Base-by-base conservation (phyloP, 768 basidiomycete genomes). In the Strobilomyces echinocephalus region DNA sequence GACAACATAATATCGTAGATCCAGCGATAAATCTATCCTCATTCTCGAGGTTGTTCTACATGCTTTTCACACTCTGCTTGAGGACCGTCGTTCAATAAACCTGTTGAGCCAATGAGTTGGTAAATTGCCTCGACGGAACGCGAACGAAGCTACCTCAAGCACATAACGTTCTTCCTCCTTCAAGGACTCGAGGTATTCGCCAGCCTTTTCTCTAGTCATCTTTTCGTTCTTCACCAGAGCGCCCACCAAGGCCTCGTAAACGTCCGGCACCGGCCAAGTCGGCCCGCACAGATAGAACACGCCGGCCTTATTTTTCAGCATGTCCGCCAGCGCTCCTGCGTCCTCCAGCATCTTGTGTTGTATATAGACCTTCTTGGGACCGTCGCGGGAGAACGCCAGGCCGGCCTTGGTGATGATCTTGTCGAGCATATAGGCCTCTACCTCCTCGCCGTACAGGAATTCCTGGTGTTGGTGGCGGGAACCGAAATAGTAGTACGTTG, bases 181-280 rank as follows among this genome's bases (percentile, higher is more conserved):
- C 64, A 95, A 71, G 42, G 84, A 76, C 73, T 98, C 95, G 28
- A 99, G 74, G 69, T 85, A 93, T 49, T 80, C 81, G 36, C 86
- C 90, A 3, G 95, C 97, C 35, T 76, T 68, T 51, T 80, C 77
- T 42, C 76, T 72, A 12, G 82, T 78, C 66, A 81, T 74, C 15
- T 84, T 84, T 55, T 85, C 83, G 63, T 85, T 84, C 66, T 84
- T 82, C 26, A 79, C 79, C 57, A 97, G 74, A 3, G 92, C 88
- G 18, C 83, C 83, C 20, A 95, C 86, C 46, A 99, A 77, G 0
- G 97, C 91, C 70, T 95, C 88, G 63, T 90, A 95, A 6, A 99
- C 93, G 64, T 98, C 97, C 2, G 97, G 94, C 20, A 98, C 95
- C n/a, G 97, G 97, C 95, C 95, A 97, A 26, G 95, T 98, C 35